Base-by-base conservation (phyloP, 768 basidiomycete species). In the Lyophyllum atratum region DNA sequence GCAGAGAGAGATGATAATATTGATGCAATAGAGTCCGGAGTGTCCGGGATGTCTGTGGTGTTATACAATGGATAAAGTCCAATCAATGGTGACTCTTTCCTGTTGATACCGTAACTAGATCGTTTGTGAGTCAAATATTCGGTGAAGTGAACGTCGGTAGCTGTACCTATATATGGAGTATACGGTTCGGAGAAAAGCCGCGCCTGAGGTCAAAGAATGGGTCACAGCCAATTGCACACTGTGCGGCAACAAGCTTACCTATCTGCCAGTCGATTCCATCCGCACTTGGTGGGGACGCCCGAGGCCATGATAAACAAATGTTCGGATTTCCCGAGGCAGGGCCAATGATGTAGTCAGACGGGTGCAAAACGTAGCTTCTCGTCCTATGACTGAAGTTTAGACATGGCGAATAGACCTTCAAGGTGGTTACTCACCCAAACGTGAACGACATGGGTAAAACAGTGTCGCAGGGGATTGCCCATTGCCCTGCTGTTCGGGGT, bases 181-280 rank as follows among this genome's bases (percentile, higher is more conserved):
- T 0, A 92, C 89, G 2, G 88, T 89, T 31, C 85, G 79, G 53
- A 93, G 65, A 67, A 92, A 92, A 0, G 86, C 78, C 1, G 81
- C 68, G 21, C 88, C 87, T 87, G 53, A 47, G 44, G 22, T 52
- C 21, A 44, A 22, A 58, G 26, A 11, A n/a, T 49, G 26, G 51
- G 28, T 22, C 21, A 15, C 14, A 49, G 34, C n/a, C 21, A 24
- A 40, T 6, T n/a, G 25, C 33, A 46, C 10, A 29, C 42, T 17
- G 3, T 25, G n/a, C 29, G 15, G 29, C n/a, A 21, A 10, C 17
- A 6, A n/a, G 57, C 70, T 25, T 61, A 87, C 89, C 90, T 48
- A 93, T 76, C 68, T 92, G 89, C 91, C 91, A 93, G 64, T 93
- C 91, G 51, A 93, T 80, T 14, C 89, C 91, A 68, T 92, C 87